Evolutionary conservation across 2,329 filamentous ascomycete genomes (phyloP).

Genomic region (Microdochium trichocladiopsis): DNA sequence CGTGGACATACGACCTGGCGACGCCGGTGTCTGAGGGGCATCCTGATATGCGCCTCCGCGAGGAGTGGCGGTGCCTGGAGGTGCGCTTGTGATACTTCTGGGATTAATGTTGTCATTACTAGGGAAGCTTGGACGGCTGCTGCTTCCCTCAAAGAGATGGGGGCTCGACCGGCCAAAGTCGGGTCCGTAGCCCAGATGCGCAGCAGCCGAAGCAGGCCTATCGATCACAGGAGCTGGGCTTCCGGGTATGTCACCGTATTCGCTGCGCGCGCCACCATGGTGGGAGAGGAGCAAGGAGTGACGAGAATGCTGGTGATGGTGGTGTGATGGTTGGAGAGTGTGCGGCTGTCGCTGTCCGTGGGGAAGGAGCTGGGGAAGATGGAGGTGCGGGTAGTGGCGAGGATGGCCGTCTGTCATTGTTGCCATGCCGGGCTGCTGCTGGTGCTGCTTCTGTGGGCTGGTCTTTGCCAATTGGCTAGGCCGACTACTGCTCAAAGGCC

Average conservation of each 20-base stretch:
- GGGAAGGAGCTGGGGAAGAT: neutral
- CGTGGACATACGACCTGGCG: neutral
- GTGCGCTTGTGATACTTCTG: neutral
- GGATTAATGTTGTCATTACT: neutral
- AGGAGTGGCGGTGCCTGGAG: neutral
- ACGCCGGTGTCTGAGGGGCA: neutral
- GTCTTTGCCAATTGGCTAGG: neutral
- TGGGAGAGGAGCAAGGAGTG: neutral
- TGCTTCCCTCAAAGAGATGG: neutral
- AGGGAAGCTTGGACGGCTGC: neutral
- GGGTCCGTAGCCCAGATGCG: neutral
- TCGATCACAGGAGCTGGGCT: neutral
- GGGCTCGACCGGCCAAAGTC: neutral
- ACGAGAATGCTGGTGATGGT: neutral
- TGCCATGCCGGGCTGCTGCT: neutral
- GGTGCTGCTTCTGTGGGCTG: neutral
- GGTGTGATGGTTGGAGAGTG: neutral
- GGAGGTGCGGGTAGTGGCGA: neutral
- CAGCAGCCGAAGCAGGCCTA: neutral
- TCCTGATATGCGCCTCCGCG: neutral
- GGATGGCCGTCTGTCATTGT: neutral
- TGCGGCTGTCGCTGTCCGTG: neutral
- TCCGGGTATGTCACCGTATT: neutral
- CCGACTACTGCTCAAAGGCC: constrained; percentile 1
- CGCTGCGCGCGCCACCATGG: neutral